phyloP scores from a whole-genome alignment of 1,139 yeast species.

The Hemisphaericaspora xylanilytica region DNA sequence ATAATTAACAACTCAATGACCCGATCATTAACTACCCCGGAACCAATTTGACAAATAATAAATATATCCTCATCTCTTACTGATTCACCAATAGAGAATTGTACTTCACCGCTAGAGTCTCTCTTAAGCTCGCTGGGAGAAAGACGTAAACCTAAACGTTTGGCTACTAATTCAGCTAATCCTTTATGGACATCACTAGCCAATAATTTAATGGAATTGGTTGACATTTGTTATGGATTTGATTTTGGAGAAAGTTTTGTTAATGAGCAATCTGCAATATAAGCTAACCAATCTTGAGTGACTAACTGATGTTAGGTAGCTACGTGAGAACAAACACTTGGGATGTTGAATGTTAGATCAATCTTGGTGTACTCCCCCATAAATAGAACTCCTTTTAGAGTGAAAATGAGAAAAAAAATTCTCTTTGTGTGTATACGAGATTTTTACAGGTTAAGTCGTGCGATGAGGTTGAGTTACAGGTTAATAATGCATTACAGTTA shows the following conservation, averaged over 20 bases:
- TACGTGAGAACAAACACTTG: too few relatives aligned
- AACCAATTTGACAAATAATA: slow-evolving; percentile 85
- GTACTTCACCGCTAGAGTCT: slow-evolving; percentile 70
- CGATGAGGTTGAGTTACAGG: slow-evolving; percentile 1
- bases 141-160: slow-evolving; percentile 57
- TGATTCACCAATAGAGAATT: slow-evolving; percentile 80
- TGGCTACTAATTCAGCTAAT: slow-evolving; percentile 72
- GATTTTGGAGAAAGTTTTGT: too few relatives aligned
- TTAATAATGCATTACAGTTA: slow-evolving; percentile 1
- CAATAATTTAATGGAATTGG: slow-evolving; percentile 81
- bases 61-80: slow-evolving; percentile 96
- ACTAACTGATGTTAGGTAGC: too few relatives aligned
- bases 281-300: too few relatives aligned
- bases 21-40: slow-evolving; percentile 87
- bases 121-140: slow-evolving; percentile 67
- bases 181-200: slow-evolving; percentile 94
- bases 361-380: too few relatives aligned
- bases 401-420: too few relatives aligned
- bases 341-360: too few relatives aligned
- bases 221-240: slow-evolving; percentile 51
- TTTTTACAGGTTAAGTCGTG: not conserved
- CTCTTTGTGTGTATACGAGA: too few relatives aligned
- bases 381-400: too few relatives aligned
- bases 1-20: slow-evolving; percentile 84
- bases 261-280: too few relatives aligned